phyloP scores from a whole-genome alignment of 768 basidiomycete species.

The Lactarius deliciosus region DNA sequence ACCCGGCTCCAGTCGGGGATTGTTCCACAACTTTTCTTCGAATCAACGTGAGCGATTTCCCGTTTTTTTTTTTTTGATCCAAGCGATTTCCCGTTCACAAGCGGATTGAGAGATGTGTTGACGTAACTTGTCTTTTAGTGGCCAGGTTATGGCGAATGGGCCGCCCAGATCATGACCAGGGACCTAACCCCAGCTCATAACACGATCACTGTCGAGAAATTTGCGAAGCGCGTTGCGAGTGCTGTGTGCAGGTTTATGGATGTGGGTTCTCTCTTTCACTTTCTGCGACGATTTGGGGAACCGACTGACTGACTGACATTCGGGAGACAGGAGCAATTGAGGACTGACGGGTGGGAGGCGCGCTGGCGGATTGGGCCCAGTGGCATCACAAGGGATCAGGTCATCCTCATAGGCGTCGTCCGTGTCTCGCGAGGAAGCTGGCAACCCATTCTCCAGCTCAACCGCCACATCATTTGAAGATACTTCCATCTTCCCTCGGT shows the following conservation, averaged over 20 bases:
- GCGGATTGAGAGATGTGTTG: not conserved
- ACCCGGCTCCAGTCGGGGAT: not conserved
- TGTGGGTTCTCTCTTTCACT: not conserved
- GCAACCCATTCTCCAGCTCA: slow-evolving; percentile 25
- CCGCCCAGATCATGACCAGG: slow-evolving; percentile 9
- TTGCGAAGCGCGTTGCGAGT: slow-evolving; percentile 13
- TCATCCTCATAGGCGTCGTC: slow-evolving; percentile 12
- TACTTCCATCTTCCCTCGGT: not conserved
- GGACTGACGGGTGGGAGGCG: not conserved
- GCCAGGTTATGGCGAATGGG: slow-evolving; percentile 7
- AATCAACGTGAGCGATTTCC: slow-evolving; percentile 15
- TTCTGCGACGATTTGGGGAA: not conserved
- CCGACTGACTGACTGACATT: not conserved
- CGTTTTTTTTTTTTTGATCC: too few relatives aligned
- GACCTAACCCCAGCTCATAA: slow-evolving; percentile 6
- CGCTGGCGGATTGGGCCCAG: slow-evolving; percentile 7
- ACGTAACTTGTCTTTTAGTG: not conserved
- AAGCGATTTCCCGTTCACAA: too few relatives aligned
- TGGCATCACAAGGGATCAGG: slow-evolving; percentile 1
- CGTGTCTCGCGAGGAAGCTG: slow-evolving; percentile 24
- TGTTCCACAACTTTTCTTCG: slow-evolving; percentile 7
- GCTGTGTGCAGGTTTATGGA: slow-evolving; percentile 7
- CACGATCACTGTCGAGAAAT: slow-evolving; percentile 11
- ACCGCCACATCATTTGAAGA: slow-evolving; percentile 1
- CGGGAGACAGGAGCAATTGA: not conserved